A percentile compares a stretch with the other conserved stretches of the same genome.
These are phyloP conservation scores for Daldinia vernicosa DNA, from an alignment of 495 filamentous ascomycete genomes.

Conservation along the genomic window DNA sequence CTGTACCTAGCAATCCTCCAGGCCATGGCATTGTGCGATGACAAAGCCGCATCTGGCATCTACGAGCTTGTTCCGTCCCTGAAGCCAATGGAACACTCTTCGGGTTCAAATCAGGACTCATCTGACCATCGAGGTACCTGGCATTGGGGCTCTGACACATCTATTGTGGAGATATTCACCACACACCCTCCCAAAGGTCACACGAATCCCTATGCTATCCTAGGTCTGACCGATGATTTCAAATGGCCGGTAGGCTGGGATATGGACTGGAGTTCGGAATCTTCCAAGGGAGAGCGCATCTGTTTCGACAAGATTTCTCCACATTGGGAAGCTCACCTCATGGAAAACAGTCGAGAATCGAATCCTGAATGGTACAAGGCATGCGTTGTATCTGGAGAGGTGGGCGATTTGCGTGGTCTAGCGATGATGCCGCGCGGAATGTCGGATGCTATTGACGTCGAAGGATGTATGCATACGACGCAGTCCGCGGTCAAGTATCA, in stretches of 20 bases:
- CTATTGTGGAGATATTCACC: background rate
- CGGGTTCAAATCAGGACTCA: background rate
- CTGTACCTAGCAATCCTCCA: background rate
- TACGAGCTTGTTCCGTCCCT: background rate
- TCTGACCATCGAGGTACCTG: background rate
- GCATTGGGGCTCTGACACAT: background rate
- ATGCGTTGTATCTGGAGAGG: background rate
- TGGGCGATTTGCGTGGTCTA: background rate
- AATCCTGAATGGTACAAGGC: background rate
- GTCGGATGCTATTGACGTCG: background rate
- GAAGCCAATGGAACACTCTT: background rate
- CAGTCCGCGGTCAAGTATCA: background rate
- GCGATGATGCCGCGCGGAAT: background rate
- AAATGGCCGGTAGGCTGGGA: background rate
- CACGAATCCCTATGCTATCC: background rate
- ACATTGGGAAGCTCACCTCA: background rate
- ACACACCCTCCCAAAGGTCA: background rate
- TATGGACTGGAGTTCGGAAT: background rate
- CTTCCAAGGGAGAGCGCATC: background rate
- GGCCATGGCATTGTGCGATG: background rate
- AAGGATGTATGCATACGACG: background rate
- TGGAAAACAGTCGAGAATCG: background rate
- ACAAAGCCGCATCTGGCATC: background rate
- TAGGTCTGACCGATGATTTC: background rate
- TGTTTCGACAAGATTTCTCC: background rate